Percentiles rank a stretch among this genome's conserved stretches.
Conservation (phyloP, 2,329 filamentous ascomycete species). For the Botryotinia narcissicola region DNA sequence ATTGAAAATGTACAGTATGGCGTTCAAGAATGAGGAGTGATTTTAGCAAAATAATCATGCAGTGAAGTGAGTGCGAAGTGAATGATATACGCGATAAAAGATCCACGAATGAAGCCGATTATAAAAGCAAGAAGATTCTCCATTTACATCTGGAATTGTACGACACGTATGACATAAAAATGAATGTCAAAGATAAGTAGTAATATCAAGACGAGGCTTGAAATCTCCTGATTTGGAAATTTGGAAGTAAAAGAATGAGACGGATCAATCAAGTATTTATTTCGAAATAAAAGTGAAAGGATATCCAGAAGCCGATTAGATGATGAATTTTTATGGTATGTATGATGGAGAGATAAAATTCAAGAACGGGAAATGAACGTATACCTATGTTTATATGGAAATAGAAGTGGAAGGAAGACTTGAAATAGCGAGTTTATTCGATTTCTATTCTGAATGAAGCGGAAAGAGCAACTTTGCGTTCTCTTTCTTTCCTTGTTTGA, state of each 20-base stretch:
- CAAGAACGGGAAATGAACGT: neutral
- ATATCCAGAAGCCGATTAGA: neutral
- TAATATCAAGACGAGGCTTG: neutral
- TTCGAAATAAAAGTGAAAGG: neutral
- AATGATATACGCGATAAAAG: no score
- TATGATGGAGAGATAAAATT: neutral
- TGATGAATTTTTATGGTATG: neutral
- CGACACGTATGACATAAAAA: neutral
- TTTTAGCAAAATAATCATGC: neutral
- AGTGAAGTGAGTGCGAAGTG: neutral
- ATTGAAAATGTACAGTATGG: neutral
- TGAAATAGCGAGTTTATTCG: neutral
- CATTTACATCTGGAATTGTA: neutral
- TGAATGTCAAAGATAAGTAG: neutral
- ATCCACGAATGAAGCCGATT: neutral
- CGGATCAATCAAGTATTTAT: neutral
- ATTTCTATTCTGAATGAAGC: neutral
- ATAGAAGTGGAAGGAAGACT: neutral
- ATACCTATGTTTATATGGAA: neutral
- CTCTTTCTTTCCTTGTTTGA: neutral
- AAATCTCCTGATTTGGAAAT: neutral
- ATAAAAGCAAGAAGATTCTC: neutral
- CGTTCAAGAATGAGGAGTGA: neutral
- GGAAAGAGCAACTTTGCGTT: neutral
- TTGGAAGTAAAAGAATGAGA: neutral